Conservation (phyloP, 2,329 filamentous ascomycete species). For the Colletotrichum salicis region DNA sequence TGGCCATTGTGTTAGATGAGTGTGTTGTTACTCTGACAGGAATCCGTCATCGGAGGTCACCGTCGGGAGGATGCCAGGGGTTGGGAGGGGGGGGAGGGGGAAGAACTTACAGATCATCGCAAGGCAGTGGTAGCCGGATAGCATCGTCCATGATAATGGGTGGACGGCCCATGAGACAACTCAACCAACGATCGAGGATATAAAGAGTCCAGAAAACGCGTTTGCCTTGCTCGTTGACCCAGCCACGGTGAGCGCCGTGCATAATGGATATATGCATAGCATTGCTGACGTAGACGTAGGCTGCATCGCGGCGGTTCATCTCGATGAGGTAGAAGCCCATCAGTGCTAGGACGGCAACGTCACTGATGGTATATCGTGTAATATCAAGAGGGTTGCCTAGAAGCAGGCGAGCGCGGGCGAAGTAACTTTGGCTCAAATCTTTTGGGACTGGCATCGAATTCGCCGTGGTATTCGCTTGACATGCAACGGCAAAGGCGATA, state of each 20-base stretch:
- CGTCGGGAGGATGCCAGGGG: neutral
- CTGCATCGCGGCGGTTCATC: slow-evolving; percentile 59
- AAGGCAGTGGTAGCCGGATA: slow-evolving; percentile 55
- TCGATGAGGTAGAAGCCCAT: slow-evolving; percentile 62
- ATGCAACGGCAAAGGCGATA: slow-evolving; percentile 55
- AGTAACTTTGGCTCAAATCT: slow-evolving; percentile 55
- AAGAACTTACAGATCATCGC: slow-evolving; percentile 51
- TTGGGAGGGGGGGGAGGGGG: neutral
- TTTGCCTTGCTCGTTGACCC: slow-evolving; percentile 55
- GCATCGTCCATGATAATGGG: slow-evolving; percentile 59
- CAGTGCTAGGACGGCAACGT: slow-evolving; percentile 57
- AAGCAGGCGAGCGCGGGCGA: slow-evolving; percentile 54
- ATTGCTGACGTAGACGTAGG: slow-evolving; percentile 58
- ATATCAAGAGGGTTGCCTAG: slow-evolving; percentile 60
- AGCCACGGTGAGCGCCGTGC: slow-evolving; percentile 59
- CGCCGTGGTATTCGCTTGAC: slow-evolving; percentile 44
- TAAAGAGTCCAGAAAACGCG: slow-evolving; percentile 64
- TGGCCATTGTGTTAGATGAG: slow-evolving; percentile 13
- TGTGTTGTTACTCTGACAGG: slow-evolving; percentile 2
- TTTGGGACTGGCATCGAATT: slow-evolving; percentile 42
- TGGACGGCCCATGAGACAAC: slow-evolving; percentile 61
- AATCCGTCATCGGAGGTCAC: slow-evolving; percentile 9
- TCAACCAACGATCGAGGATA: slow-evolving; percentile 60
- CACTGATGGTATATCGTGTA: slow-evolving; percentile 51
- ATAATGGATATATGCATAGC: slow-evolving; percentile 61